Percentiles rank a stretch among this genome's conserved stretches.
Conservation (phyloP, 163 green algal genomes). For the Chlorella variabilis region DNA sequence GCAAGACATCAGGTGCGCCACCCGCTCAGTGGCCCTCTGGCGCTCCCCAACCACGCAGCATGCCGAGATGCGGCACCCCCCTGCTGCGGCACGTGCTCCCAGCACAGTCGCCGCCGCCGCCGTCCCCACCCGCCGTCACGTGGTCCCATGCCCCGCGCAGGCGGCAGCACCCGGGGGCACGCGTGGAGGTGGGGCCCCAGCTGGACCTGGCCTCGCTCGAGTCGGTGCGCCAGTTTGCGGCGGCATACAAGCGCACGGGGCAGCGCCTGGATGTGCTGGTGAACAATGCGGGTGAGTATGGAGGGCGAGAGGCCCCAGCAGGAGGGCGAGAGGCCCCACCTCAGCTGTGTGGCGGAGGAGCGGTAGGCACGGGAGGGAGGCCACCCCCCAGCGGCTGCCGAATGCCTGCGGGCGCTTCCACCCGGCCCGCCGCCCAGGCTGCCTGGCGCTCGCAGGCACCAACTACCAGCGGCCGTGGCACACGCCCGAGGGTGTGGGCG, state of each 20-base stretch:
- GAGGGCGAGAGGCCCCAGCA: too few relatives aligned
- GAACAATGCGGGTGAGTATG: slow-evolving; percentile 84
- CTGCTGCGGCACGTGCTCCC: not conserved
- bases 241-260: slow-evolving; percentile 46
- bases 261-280: slow-evolving; percentile 70
- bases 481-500: slow-evolving; percentile 71
- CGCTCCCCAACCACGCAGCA: not conserved
- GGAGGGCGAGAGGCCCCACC: too few relatives aligned
- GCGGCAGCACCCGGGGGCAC: slow-evolving; percentile 30
- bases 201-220: slow-evolving; percentile 76
- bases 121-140: not conserved
- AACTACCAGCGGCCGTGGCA: slow-evolving; percentile 64
- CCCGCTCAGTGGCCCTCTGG: not conserved
- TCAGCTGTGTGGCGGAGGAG: too few relatives aligned
- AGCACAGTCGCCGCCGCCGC: not conserved
- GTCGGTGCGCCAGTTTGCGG: slow-evolving; percentile 69
- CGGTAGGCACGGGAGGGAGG: too few relatives aligned
- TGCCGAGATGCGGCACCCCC: not conserved
- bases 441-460: not conserved
- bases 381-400: too few relatives aligned
- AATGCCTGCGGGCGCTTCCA: too few relatives aligned
- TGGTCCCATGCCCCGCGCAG: not conserved
- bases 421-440: not conserved
- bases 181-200: slow-evolving; percentile 64
- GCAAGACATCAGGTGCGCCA: slow-evolving; percentile 59